Base-by-base conservation (phyloP, 2,329 filamentous ascomycete species). In the Nothomitra cinnamomea region DNA sequence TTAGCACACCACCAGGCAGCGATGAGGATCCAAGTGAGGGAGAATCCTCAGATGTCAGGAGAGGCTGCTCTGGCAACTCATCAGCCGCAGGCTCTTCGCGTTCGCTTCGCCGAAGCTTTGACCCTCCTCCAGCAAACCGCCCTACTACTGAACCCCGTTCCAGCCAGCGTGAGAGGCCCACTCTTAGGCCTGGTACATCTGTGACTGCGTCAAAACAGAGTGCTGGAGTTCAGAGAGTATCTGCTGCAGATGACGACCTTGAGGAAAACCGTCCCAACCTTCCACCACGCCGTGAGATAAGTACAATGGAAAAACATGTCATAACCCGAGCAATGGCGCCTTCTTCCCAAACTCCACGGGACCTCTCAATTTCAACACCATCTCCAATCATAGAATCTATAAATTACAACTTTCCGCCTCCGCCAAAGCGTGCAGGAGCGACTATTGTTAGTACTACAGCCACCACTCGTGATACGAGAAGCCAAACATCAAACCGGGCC, bases 1-100 rank as follows among this genome's bases (percentile, higher is more conserved):
- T 95, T 63, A 88, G 75, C 61, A 95, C 87, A 36, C 88, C 88
- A 17, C 87, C 89, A 0, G 82, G 80, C 59, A 90, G 83, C 62
- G 77, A 78, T 3, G 50, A 52, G 10, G 40, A 43, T n/a, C 41
- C 41, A 24, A 24, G 22, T 13, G 41, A 45, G 13, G 41, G 22
- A 13, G 45, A 49, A 25, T 24, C 8, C 12, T 24, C 35, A 4
- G 17, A 3, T 10, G 15, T 15, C n/a, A 17, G 15, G 13, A 24
- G 15, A 40, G 50, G 7, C 28, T 19, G 12, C 40, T 32, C 40
- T 17, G 13, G 50, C 19, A 22, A 40, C 7, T 15, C 10, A 22
- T 15, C 35, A 40, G 10, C 50, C 10, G 5, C 35, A 17, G 21
- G 22, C 10, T 15, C 22, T n/a, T 17, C 50, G 36, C 24, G 21